Evolutionary conservation across 192 early-diverging fungal genomes (phyloP).

Genomic region (Phycomyces blakesleeanus): DNA sequence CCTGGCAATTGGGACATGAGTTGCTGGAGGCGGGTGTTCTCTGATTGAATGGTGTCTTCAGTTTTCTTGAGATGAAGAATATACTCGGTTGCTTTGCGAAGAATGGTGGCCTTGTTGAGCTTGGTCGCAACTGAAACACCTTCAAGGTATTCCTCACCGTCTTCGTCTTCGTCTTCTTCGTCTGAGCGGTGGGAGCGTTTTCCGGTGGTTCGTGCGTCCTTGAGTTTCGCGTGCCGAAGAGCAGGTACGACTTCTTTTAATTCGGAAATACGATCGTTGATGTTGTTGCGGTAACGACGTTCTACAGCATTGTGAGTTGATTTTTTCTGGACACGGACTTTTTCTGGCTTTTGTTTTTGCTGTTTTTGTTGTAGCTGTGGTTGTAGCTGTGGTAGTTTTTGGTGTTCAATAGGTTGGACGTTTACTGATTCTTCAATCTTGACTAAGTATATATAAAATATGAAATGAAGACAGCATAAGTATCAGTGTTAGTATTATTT

Average conservation of each 20-base stretch:
- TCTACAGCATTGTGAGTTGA: constrained; percentile 94
- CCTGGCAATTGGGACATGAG: constrained; percentile 43
- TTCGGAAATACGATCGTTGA: constrained; percentile 91
- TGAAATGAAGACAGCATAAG: too few relatives aligned
- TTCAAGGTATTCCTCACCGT: constrained; percentile 15
- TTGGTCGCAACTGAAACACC: constrained; percentile 82
- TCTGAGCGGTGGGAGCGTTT: constrained; percentile 23
- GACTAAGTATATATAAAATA: too few relatives aligned
- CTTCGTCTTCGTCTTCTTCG: constrained; percentile 49
- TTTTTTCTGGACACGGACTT: constrained; percentile 57
- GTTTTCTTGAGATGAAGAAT: constrained; percentile 59
- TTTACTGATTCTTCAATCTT: too few relatives aligned
- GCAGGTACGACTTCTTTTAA: constrained; percentile 83
- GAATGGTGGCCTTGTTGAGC: constrained; percentile 91
- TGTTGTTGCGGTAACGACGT: constrained; percentile 91
- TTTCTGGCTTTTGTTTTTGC: neutral
- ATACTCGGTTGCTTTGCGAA: constrained; percentile 91
- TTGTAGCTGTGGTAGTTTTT: too few relatives aligned
- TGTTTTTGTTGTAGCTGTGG: neutral
- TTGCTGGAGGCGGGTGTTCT: constrained; percentile 42
- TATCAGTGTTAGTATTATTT: too few relatives aligned
- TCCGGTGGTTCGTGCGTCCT: neutral
- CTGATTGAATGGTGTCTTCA: constrained; percentile 33
- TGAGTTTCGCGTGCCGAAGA: constrained; percentile 51
- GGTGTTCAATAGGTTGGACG: too few relatives aligned